A percentile compares a stretch with the other conserved stretches of the same genome.
Evolutionary conservation across 1,139 yeast species (phyloP).

Genomic region (Wickerhamomyces sp.): DNA sequence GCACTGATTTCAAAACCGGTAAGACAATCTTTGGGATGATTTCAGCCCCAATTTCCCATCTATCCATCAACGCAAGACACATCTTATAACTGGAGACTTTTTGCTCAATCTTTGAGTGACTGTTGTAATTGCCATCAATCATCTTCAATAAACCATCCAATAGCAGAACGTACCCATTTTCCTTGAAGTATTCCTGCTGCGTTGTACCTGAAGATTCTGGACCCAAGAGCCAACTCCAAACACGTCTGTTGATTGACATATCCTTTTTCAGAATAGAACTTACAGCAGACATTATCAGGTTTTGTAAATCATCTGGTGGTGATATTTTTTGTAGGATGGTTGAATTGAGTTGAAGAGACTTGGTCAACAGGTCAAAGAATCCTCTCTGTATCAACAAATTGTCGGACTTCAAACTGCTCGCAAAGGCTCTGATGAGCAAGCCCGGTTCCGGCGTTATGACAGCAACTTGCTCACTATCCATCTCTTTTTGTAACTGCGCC

Average conservation of each 20-base stretch:
- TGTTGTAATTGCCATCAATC: constrained; percentile 31
- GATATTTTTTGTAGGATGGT: constrained; percentile 47
- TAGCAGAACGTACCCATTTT: constrained; percentile 48
- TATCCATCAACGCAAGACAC: constrained; percentile 71
- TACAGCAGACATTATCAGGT: constrained; percentile 59
- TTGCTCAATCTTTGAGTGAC: constrained; percentile 24
- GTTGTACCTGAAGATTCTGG: constrained; percentile 34
- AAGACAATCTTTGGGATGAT: constrained; percentile 66
- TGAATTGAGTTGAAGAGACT: constrained; percentile 61
- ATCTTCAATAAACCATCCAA: constrained; percentile 47
- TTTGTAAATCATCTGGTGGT: constrained; percentile 47
- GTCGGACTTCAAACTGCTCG: constrained; percentile 56
- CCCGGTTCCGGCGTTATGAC: constrained; percentile 77
- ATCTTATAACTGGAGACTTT: constrained; percentile 55
- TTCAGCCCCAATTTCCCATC: constrained; percentile 86
- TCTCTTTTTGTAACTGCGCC: constrained; percentile 3
- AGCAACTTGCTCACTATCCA: constrained; percentile 20
- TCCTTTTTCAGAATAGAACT: constrained; percentile 72
- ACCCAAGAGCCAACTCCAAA: constrained; percentile 91
- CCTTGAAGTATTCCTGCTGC: constrained; percentile 48
- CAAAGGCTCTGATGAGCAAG: constrained; percentile 65
- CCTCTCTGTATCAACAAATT: constrained; percentile 82
- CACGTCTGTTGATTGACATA: constrained; percentile 87
- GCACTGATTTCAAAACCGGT: constrained; percentile 48
- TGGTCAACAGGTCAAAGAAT: constrained; percentile 72